Evolutionary conservation across 208 protist species (phyloP), one percentile per base, ranked within the genome.

Genomic region (Borovskyia barvae): DNA sequence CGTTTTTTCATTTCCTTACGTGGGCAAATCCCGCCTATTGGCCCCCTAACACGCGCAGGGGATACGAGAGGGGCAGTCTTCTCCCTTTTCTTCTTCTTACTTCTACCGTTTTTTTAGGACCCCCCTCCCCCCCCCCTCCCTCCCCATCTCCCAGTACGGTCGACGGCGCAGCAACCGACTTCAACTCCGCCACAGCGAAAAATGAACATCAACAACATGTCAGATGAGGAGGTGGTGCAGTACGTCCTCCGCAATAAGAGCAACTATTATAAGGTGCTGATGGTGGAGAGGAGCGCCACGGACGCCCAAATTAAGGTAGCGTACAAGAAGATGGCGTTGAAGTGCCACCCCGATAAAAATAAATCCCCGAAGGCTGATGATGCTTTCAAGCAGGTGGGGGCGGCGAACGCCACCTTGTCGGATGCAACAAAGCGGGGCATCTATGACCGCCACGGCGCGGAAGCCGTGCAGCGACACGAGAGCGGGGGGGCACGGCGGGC

Each of bases 331-430:
- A 78, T 93, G 66, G 91, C 88, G 3, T 61, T 95, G 20, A 87
- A 75, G 60, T 95, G 88, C 42, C 93, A 97, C 58, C 93, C 93
- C 5, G 93, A 97, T 69, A 95, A 96, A 64, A 94, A 93, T 67
- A 91, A 85, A 47, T 64, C 91, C 48, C 50, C 70, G 14, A 57
- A 80, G 43, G 80, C 93, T 12, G 75, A 57, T 12, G 93, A 97
- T 42, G 93, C 90, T 9, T 97, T 97, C 63, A 96, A 96, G 77
- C 39, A 93, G 25, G 72, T 97, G 7, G 80, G 87, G 30, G 77
- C 72, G 8, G 90, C 92, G 5, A 70, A 95, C 67, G 46, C 65
- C 12, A 83, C 75, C 12, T 59, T 97, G 20, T 76, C 67, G 14
- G 92, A 97, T 52, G 45, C 56, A 5, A 82, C 74, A 8, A 96